phyloP scores from a whole-genome alignment of 1,139 yeast genomes.

The Kodamaea fungicola region DNA sequence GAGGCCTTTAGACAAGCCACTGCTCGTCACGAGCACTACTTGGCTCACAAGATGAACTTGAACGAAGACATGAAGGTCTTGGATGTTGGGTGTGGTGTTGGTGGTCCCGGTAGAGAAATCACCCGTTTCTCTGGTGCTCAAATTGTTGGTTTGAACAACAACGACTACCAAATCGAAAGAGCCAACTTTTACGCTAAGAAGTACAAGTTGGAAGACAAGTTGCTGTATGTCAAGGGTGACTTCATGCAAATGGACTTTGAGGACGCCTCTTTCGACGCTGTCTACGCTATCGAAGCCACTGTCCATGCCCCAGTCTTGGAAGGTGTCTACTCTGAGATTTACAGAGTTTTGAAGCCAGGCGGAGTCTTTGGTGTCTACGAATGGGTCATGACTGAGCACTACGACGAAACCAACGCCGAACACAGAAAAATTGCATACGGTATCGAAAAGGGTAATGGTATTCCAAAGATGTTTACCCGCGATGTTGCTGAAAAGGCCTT shows the following conservation, averaged over 20 bases:
- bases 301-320: conserved; percentile 96
- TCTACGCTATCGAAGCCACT: conserved; percentile 97
- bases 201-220: conserved; percentile 64
- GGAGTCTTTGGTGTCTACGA: conserved; percentile 97
- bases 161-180: conserved; percentile 94
- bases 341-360: conserved; percentile 94
- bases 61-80: conserved; percentile 79
- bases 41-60: conserved; percentile 84
- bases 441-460: conserved; percentile 97
- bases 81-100: conserved; percentile 99
- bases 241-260: conserved; percentile 99
- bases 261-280: conserved; percentile 88
- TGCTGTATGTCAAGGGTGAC: conserved; percentile 92
- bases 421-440: conserved; percentile 97
- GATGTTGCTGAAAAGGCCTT: conserved; percentile 88
- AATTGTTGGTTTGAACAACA: conserved; percentile 90
- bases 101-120: conserved; percentile 98
- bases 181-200: conserved; percentile 78
- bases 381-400: conserved; percentile 97
- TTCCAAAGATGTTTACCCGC: conserved; percentile 90
- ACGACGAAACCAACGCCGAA: conserved; percentile 81
- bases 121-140: conserved; percentile 84
- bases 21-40: conserved; percentile 95
- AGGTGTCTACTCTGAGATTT: conserved; percentile 94
- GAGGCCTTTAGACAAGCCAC: conserved; percentile 93